A percentile compares a stretch with the other conserved stretches of the same genome.
Conservation (phyloP, 257 asterid genomes). For the Forsythia suspensa region DNA sequence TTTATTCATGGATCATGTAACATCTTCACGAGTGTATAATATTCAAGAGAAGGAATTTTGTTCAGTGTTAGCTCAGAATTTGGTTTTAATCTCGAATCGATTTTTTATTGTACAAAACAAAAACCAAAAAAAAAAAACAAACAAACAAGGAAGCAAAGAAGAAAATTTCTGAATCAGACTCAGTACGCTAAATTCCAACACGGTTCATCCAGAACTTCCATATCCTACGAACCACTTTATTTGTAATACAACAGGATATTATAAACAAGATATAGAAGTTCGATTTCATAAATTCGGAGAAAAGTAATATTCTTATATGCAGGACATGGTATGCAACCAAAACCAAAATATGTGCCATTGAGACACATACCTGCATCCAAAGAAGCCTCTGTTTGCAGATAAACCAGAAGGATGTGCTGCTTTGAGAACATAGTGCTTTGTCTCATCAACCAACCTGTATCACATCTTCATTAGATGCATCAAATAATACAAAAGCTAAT, state of each 20-base stretch:
- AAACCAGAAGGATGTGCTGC: conserved; percentile 98
- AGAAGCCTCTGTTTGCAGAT: conserved; percentile 94
- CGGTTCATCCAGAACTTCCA: not conserved
- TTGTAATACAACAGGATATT: not conserved
- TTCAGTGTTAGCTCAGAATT: conserved; percentile 7
- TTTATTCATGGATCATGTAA: conserved; percentile 2
- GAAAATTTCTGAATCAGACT: too few species aligned
- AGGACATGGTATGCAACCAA: conserved; percentile 6
- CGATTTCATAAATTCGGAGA: not conserved
- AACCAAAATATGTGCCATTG: not conserved
- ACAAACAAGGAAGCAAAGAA: too few species aligned
- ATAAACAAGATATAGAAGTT: not conserved
- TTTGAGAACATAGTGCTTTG: conserved; percentile 79
- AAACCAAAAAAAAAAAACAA: too few species aligned
- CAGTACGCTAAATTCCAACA: not conserved
- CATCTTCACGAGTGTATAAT: conserved; percentile 16
- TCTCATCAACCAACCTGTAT: conserved; percentile 79
- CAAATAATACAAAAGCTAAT: not conserved
- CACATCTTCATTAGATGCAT: conserved; percentile 12
- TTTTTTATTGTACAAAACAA: too few species aligned
- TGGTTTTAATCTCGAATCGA: conserved; percentile 13
- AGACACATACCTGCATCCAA: conserved; percentile 83
- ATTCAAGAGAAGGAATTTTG: conserved; percentile 2
- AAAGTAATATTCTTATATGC: not conserved
- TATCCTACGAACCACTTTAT: not conserved